Evolutionary conservation across 2,329 filamentous ascomycete genomes (phyloP), one percentile per base, ranked within the genome.

Genomic region (Stagonosporopsis vannaccii): DNA sequence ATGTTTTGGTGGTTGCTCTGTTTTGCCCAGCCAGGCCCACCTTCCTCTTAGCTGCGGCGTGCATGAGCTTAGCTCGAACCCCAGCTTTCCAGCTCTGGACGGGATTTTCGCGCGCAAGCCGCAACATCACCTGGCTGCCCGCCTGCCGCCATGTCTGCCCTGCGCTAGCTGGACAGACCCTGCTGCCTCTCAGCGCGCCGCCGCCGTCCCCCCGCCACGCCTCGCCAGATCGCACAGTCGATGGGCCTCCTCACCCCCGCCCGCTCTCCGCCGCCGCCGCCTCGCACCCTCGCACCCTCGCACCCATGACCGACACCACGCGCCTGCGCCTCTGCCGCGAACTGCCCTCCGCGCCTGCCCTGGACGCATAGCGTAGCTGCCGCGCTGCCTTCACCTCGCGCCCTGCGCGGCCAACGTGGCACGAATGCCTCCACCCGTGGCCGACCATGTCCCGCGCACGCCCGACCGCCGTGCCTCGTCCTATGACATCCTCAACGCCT

Each of bases 391-490:
- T 8, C 37, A 22, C n/a, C 39, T 9, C 33, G 43, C 40, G 43
- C 56, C 36, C 43, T 11, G 45, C 39, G 51, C 51, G 50, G 40
- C 57, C 35, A 36, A 57, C 51, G 51, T 58, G 53, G 43, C 58
- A 61, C 71, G 61, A 58, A 78, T 78, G 75, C 74, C 75, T 76
- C 72, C 74, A 45, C 62, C 74, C 39, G 47, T 43, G 25, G 40
- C 67, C 36, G 69, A 68, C 56, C 41, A 76, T 73, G 72, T 60
- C 58, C 69, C 73, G 26, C 72, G 67, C 61, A 75, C 74, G 50
- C 75, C 75, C 57, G 72, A 77, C 56, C 63, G 74, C 54, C 72
- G 72, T 55, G 68, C 74, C 61, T 77, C 75, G 50, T 73, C 74
- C 57, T 70, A 73, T 42, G 62, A 70, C 46, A 68, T 77, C 52